These are phyloP conservation scores for Perkinsus chesapeaki DNA, from an alignment of 169 alveolate genomes.

Conservation along the genomic window DNA sequence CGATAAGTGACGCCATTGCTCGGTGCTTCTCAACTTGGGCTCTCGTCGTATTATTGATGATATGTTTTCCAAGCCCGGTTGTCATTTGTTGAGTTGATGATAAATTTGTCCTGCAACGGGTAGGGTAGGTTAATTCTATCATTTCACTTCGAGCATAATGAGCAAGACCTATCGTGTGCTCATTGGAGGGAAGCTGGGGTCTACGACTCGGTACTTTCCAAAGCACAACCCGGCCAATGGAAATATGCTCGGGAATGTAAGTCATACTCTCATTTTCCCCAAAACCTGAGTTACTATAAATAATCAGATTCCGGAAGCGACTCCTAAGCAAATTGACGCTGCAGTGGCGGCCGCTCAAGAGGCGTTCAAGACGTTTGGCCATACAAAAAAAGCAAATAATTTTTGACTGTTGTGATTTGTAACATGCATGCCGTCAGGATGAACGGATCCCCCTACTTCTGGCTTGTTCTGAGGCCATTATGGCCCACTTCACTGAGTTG, in stretches of 20 bases:
- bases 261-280: no score
- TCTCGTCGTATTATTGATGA: no score
- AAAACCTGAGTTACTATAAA: no score
- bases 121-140: background rate
- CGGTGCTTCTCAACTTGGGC: no score
- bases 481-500: background rate
- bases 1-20: no score
- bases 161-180: background rate
- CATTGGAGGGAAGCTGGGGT: background rate
- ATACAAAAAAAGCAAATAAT: background rate
- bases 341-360: background rate
- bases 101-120: no score
- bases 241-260: no score
- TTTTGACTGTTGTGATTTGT: no score
- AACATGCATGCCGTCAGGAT: background rate
- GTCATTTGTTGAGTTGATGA: no score
- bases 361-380: background rate
- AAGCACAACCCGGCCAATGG: background rate
- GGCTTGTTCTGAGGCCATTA: background rate
- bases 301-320: background rate
- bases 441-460: background rate
- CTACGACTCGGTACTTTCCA: background rate
- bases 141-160: background rate
- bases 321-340: background rate
- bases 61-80: no score